A percentile compares a stretch with the other conserved stretches of the same genome.
Evolutionary conservation across 192 early-diverging fungal species (phyloP).

Genomic region (Cladochytrium replicatum): DNA sequence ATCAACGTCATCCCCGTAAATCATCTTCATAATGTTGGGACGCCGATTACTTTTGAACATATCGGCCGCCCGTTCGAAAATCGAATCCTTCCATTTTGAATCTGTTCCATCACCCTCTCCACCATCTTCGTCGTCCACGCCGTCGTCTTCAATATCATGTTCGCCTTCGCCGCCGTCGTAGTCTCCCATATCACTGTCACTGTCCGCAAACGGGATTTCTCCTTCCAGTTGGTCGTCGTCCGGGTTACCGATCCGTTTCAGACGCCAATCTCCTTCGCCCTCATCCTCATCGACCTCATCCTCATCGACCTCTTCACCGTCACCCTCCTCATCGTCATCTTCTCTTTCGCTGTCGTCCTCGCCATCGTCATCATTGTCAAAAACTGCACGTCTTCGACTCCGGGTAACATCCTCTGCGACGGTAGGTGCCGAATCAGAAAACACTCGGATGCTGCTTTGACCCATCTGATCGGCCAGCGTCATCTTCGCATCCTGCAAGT

Average conservation of each 20-base stretch:
- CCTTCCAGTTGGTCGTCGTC: constrained; percentile 28
- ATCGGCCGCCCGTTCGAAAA: constrained; percentile 51
- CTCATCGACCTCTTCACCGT: too few species aligned
- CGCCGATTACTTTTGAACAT: constrained; percentile 45
- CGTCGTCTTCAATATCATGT: too few species aligned
- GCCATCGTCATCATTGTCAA: too few species aligned
- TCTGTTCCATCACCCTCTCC: constrained; percentile 26
- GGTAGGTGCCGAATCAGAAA: constrained; percentile 52
- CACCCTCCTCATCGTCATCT: too few species aligned
- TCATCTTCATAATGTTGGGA: constrained; percentile 78
- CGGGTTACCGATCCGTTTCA: too few species aligned
- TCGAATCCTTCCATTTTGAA: constrained; percentile 56
- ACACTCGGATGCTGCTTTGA: constrained; percentile 57
- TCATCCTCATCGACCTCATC: too few species aligned
- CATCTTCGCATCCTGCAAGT: constrained; percentile 72
- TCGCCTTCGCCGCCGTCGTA: too few species aligned
- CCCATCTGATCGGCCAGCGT: constrained; percentile 65
- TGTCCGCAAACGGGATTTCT: constrained; percentile 42
- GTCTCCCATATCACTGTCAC: constrained; percentile 72
- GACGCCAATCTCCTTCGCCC: too few species aligned
- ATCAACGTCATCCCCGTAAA: constrained; percentile 67
- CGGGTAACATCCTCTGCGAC: constrained; percentile 16
- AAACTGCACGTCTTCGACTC: too few species aligned
- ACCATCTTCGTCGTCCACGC: constrained; percentile 4
- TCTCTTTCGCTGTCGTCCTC: too few species aligned